Evolutionary conservation across 1,284 basidiomycete genomes (phyloP), one percentile per base, ranked within the genome.

Genomic region (Austroboletus sp.): DNA sequence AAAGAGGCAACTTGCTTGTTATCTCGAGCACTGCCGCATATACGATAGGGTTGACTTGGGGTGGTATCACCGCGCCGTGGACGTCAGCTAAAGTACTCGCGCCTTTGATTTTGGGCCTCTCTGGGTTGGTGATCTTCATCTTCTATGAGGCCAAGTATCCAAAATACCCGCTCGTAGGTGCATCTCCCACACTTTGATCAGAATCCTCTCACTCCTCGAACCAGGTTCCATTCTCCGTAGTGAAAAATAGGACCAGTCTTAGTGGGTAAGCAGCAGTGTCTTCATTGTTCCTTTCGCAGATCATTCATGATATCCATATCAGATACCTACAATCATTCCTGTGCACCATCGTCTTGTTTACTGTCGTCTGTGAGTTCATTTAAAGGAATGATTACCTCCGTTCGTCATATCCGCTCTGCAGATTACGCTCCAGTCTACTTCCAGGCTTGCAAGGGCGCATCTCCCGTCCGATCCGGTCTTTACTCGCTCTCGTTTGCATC

Each of bases 171-270:
- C 51, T 56, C 3, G 54, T 57, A 25, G 21, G 13, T 21, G 15
- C 15, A 29, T 25, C 1, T 19, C 6, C 1, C 5, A 3, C 10
- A 25, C 7, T 1, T 5, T 15, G 4, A 9, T 17, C 11, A 6
- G 6, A 27, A 23, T 23, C 6, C 12, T n/a, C 25, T 23, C 30
- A 45, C 3, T 34, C 9, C n/a, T n/a, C 17, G 7, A 8, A 12
- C n/a, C 12, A 56, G 54, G 43, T 56, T 3, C 54, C 53, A 2
- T 26, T 47, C 17, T 37, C 43, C 4, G 4, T 56, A 19, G 30
- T 56, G 45, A 54, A 45, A 29, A 56, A 54, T n/a, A 1, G 31
- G 21, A 54, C 54, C 11, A 53, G 51, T 16, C 10, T 47, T 25
- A 54, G 53, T 23, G 53, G 53, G 51, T 56, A 29, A 38, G 54